Conservation (phyloP, 2,329 filamentous ascomycete genomes). For the Penicillium sp. region DNA sequence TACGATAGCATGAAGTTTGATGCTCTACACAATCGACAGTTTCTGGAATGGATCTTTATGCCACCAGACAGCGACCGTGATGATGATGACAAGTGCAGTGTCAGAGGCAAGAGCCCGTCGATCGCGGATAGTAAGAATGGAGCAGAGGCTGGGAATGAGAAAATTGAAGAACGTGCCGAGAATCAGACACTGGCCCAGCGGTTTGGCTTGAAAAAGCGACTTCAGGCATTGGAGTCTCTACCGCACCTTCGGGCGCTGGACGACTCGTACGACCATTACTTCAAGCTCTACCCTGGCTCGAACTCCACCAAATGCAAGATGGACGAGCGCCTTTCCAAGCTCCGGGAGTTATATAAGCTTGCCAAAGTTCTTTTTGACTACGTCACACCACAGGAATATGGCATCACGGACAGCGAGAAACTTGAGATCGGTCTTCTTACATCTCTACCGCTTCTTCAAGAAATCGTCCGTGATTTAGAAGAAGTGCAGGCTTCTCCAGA, state of each 20-base stretch:
- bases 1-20: slow-evolving; percentile 99
- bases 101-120: slow-evolving; percentile 18
- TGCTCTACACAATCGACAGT: slow-evolving; percentile 91
- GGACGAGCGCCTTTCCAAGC: slow-evolving; percentile 80
- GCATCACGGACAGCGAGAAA: slow-evolving; percentile 93
- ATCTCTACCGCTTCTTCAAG: slow-evolving; percentile 87
- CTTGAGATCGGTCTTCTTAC: slow-evolving; percentile 97
- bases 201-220: slow-evolving; percentile 53
- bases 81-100: slow-evolving; percentile 56
- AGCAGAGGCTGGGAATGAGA: slow-evolving; percentile 25
- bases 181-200: slow-evolving; percentile 38
- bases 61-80: slow-evolving; percentile 77
- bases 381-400: slow-evolving; percentile 97
- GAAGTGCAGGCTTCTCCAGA: slow-evolving; percentile 94
- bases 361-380: slow-evolving; percentile 97
- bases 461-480: slow-evolving; percentile 95
- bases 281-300: slow-evolving; percentile 82
- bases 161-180: slow-evolving; percentile 32
- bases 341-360: slow-evolving; percentile 89
- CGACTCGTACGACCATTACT: slow-evolving; percentile 69
- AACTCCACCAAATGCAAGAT: slow-evolving; percentile 74
- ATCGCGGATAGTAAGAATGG: slow-evolving; percentile 19
- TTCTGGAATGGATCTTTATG: slow-evolving; percentile 96
- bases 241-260: slow-evolving; percentile 49
- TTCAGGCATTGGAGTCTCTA: slow-evolving; percentile 47